These are phyloP conservation scores for Draba incana DNA, from an alignment of 345 rosid species.

Conservation along the genomic window DNA sequence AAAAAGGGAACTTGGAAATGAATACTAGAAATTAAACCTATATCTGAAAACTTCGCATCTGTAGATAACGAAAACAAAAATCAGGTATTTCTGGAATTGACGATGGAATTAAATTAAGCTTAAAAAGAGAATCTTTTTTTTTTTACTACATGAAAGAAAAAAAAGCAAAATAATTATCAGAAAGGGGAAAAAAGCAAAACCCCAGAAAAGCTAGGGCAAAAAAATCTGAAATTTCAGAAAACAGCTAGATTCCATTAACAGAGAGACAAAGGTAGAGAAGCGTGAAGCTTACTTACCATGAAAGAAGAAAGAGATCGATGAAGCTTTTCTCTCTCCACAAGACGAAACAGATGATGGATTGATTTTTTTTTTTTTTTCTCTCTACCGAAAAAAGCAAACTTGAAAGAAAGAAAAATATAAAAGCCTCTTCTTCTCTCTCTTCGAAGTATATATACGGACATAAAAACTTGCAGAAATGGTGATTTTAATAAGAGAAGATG, in stretches of 20 bases:
- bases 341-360: constrained; percentile 35
- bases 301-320: constrained; percentile 42
- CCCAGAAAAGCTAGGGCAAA: constrained; percentile 42
- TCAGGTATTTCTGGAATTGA: constrained; percentile 40
- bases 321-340: constrained; percentile 32
- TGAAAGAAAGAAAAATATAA: constrained; percentile 14
- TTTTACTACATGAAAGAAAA: constrained; percentile 26
- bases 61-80: neutral
- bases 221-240: neutral
- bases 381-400: constrained; percentile 33
- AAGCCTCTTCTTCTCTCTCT: constrained; percentile 43
- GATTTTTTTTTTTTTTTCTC: constrained; percentile 30
- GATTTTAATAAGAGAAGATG: constrained; percentile 50
- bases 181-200: constrained; percentile 26
- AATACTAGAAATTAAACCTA: constrained; percentile 46
- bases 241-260: constrained; percentile 54
- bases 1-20: no score
- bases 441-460: constrained; percentile 42
- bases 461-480: constrained; percentile 48
- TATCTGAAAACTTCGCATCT: constrained; percentile 37
- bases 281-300: constrained; percentile 42
- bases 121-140: constrained; percentile 50
- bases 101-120: constrained; percentile 40
- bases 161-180: constrained; percentile 33
- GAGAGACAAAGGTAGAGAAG: constrained; percentile 41